A percentile compares a stretch with the other conserved stretches of the same genome.
phyloP scores from a whole-genome alignment of 345 rosid species.

The Gossypium arboreum region DNA sequence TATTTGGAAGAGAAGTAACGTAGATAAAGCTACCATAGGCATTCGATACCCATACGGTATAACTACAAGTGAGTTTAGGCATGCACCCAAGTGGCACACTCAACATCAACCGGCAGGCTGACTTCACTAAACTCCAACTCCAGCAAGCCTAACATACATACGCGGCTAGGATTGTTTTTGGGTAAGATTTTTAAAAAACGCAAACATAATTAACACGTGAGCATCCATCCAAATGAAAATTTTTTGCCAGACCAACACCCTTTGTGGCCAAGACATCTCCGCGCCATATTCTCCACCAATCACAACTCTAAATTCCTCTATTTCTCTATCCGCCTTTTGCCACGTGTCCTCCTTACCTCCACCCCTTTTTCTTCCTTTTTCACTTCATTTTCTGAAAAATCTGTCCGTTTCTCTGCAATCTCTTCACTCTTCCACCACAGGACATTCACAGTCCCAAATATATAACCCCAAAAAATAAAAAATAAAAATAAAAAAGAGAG shows the following conservation, averaged over 20 bases:
- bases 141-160: background rate
- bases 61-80: no score
- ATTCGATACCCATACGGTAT: no score
- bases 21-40: no score
- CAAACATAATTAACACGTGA: conserved; percentile 18
- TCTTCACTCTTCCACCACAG: conserved; percentile 19
- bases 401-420: background rate
- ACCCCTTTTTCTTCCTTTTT: conserved; percentile 33
- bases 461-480: background rate
- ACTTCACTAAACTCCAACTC: background rate
- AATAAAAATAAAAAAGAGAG: background rate
- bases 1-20: no score
- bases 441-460: background rate
- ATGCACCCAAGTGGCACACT: background rate
- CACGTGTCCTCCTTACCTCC: conserved; percentile 68
- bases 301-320: conserved; percentile 7
- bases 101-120: background rate
- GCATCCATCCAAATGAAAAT: conserved; percentile 15
- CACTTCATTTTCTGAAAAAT: background rate
- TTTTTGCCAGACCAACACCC: background rate
- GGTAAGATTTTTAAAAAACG: background rate
- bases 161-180: background rate
- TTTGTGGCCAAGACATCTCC: conserved; percentile 18
- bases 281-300: conserved; percentile 26
- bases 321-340: conserved; percentile 28